Conservation (phyloP, 305 asterid species). For the Fraxinus albicans region DNA sequence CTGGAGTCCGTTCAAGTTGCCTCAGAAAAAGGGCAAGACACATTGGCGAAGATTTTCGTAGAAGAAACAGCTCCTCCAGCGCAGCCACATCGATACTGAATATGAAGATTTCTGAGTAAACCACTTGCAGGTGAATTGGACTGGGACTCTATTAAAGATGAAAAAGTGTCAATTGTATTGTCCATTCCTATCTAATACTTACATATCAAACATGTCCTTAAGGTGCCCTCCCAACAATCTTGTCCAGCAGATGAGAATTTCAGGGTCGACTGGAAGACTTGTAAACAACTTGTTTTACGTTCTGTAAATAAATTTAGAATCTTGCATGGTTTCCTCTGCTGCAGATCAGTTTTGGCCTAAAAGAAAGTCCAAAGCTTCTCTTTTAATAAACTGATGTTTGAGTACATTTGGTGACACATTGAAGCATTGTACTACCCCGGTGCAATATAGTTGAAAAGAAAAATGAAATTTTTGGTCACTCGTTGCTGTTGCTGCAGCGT, state of each 20-base stretch:
- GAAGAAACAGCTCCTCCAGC: slow-evolving; percentile 5
- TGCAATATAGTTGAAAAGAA: slow-evolving; percentile 29
- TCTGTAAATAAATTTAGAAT: slow-evolving; percentile 46
- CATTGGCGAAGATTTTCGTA: slow-evolving; percentile 86
- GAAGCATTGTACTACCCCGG: slow-evolving; percentile 29
- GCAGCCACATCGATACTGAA: neutral
- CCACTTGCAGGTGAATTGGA: neutral
- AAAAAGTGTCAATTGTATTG: neutral
- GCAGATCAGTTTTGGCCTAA: slow-evolving; percentile 29
- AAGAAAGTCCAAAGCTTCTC: too few relatives aligned
- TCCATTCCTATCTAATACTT: neutral
- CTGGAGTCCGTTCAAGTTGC: slow-evolving; percentile 97
- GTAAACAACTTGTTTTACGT: slow-evolving; percentile 39
- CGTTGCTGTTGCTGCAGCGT: neutral
- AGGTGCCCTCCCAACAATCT: neutral
- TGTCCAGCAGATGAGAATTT: slow-evolving; percentile 19
- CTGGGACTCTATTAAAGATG: neutral
- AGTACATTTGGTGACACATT: slow-evolving; percentile 44
- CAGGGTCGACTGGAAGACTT: slow-evolving; percentile 22
- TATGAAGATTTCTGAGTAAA: neutral
- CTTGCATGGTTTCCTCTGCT: slow-evolving; percentile 27
- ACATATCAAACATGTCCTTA: slow-evolving; percentile 6
- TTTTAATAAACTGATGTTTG: slow-evolving; percentile 36
- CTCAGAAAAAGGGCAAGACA: slow-evolving; percentile 74
- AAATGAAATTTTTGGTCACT: neutral